These are phyloP conservation scores for slime mould (Dictyostelium discoideum) DNA, from an alignment of 78 protist species.

Conservation along the genomic window DNA sequence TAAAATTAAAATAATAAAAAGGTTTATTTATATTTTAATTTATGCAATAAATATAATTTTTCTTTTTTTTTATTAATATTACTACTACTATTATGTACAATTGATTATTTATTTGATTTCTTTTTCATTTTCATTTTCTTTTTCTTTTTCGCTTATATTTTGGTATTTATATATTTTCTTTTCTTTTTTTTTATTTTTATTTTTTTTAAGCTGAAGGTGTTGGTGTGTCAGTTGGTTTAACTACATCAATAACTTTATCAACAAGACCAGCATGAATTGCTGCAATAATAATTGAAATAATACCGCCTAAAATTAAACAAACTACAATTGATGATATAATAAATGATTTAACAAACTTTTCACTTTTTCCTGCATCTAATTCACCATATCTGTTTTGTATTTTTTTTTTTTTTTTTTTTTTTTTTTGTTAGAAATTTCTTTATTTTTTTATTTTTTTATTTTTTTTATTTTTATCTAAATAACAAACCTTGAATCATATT, in stretches of 20 bases:
- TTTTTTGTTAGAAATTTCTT: not conserved
- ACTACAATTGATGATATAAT: conserved; percentile 32
- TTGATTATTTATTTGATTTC: not conserved
- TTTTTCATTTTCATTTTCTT: not conserved
- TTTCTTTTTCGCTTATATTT: not conserved
- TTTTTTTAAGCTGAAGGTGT: not conserved
- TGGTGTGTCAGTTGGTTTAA: not conserved
- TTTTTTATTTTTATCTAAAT: not conserved
- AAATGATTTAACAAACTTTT: conserved; percentile 52
- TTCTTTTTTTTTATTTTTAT: not conserved
- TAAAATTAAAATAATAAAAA: not conserved
- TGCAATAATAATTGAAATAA: conserved; percentile 18
- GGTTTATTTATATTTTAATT: not conserved
- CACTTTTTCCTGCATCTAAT: conserved; percentile 50
- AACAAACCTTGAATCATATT: conserved; percentile 63
- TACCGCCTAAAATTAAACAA: conserved; percentile 28
- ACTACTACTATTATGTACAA: not conserved
- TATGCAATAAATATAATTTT: not conserved
- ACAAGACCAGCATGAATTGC: not conserved
- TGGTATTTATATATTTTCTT: not conserved
- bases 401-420: not conserved
- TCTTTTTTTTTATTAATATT: not conserved
- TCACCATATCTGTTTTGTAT: conserved; percentile 44
- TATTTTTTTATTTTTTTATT: not conserved
- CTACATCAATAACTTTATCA: not conserved